Evolutionary conservation across 139 green algal species (phyloP), one percentile per base, ranked within the genome.

Genomic region (Chara braunii): DNA sequence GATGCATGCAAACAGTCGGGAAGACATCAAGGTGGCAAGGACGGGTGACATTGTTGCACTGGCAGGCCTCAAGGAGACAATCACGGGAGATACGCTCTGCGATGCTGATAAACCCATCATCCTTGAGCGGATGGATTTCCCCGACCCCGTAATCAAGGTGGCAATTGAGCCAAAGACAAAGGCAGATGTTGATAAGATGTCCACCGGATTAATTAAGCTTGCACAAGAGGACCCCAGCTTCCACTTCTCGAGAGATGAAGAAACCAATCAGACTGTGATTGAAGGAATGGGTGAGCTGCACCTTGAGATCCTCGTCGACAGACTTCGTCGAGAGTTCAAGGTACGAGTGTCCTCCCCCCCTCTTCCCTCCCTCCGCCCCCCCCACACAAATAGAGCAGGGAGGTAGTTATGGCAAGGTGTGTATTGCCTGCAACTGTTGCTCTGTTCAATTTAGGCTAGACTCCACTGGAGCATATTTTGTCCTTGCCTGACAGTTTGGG

Each of bases 251-350:
- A 83, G 93, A 31, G 92, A 99, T 63, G 88, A 97, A 43, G 91
- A 99, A 82, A 96, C 88, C 74, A 93, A 91, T 82, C 84, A 88
- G 78, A 87, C 80, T n/a, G 80, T 97, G 24, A 98, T 99, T 58
- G 88, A 97, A 83, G 93, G 93, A 75, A 99, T 99, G 93, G 93
- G 93, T 33, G 92, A 98, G 82, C 90, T 99, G 64, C 93, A 99
- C 82, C 71, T 99, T 75, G 92, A 97, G 70, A 98, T 99, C 75
- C 94, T 97, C 61, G 91, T 98, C 35, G 93, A 99, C 76, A 80
- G 93, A 40, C 80, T 99, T 43, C 83, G 85, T 51, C 83, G 93
- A 53, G 93, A 99, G 83, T 98, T 95, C 83, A 97, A 98, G 78
- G 86, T 90, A 31, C 42, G 70, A 3, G 40, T 60, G 3, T n/a